Base-by-base conservation (phyloP, 306 rosid genomes). In the Trifolium fragiferum region DNA sequence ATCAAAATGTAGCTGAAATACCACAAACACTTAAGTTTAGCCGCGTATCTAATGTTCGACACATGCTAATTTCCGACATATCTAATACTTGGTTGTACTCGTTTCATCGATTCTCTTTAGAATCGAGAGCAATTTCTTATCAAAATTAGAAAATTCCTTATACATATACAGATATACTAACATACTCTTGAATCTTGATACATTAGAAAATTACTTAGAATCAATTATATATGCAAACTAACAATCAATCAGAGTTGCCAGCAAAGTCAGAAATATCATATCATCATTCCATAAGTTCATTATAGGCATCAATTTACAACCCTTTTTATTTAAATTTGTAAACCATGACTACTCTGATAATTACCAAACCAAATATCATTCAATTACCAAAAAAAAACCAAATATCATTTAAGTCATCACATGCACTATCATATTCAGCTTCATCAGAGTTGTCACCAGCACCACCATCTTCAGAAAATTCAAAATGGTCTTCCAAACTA, bases 351-450 rank as follows among this genome's bases (percentile, higher is more conserved):
- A 65, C 13, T 72, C 16, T 66, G 33, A 40, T 69, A 38, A 51
- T 43, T 40, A 20, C 54, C 65, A 64, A 23, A 20, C 30, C 10
- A 30, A 30, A 4, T 30, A 14, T 21, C 35, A 23, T n/a, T 12
- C n/a, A 38, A 51, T 43, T 40, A 20, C 54, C 65, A 64, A 23
- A 20, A n/a, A n/a, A n/a, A n/a, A n/a, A n/a, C 30, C 10, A 30
- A 30, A 4, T 30, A 14, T 21, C 35, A 23, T n/a, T 12, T 15
- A 44, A 18, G 23, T 66, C 64, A 12, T 73, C 70, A 46, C 54
- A 59, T 33, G 79, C 83, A 73, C 74, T 72, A 1, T 64, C 78
- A 64, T 64, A 72, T 0, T 9, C 50, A 38, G 16, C 69, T 37
- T 64, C 50, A 18, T 78, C 73, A 78, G 61, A 53, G 55, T 79